Conservation (phyloP, 768 basidiomycete genomes). For the Collybia sp. region DNA sequence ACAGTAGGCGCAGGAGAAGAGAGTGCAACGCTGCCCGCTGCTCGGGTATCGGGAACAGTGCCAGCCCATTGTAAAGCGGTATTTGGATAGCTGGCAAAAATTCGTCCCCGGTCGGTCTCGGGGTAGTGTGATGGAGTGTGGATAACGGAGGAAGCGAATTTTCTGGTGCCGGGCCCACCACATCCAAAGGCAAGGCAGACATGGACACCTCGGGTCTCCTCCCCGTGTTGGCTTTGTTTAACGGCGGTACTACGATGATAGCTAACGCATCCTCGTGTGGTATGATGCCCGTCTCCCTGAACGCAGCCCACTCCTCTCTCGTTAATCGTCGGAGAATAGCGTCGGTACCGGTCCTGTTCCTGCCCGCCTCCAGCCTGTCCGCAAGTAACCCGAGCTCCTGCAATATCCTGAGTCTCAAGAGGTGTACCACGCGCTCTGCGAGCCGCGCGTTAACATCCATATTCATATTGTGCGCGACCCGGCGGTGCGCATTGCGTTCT, state of each 20-base stretch:
- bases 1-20: slow-evolving; percentile 41
- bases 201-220: slow-evolving; percentile 34
- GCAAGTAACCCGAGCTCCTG: slow-evolving; percentile 69
- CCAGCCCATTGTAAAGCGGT: slow-evolving; percentile 66
- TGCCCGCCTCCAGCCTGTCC: slow-evolving; percentile 30
- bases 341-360: slow-evolving; percentile 13
- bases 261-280: slow-evolving; percentile 55
- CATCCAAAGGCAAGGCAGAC: slow-evolving; percentile 24
- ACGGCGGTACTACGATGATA: slow-evolving; percentile 64
- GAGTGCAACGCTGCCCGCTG: slow-evolving; percentile 60
- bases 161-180: slow-evolving; percentile 10
- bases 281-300: slow-evolving; percentile 42
- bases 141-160: slow-evolving; percentile 24
- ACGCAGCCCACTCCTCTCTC: slow-evolving; percentile 47
- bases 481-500: slow-evolving; percentile 28
- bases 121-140: slow-evolving; percentile 13
- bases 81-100: slow-evolving; percentile 26
- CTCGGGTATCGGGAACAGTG: slow-evolving; percentile 55
- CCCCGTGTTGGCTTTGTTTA: slow-evolving; percentile 52
- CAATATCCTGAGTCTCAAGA: slow-evolving; percentile 67
- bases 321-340: slow-evolving; percentile 59
- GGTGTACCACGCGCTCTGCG: slow-evolving; percentile 53
- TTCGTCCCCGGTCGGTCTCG: slow-evolving; percentile 6
- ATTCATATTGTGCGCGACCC: slow-evolving; percentile 10
- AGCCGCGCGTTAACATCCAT: slow-evolving; percentile 31